A percentile compares a stretch with the other conserved stretches of the same genome.
Conservation (phyloP, 2,329 filamentous ascomycete genomes). For the Fusarium citri region DNA sequence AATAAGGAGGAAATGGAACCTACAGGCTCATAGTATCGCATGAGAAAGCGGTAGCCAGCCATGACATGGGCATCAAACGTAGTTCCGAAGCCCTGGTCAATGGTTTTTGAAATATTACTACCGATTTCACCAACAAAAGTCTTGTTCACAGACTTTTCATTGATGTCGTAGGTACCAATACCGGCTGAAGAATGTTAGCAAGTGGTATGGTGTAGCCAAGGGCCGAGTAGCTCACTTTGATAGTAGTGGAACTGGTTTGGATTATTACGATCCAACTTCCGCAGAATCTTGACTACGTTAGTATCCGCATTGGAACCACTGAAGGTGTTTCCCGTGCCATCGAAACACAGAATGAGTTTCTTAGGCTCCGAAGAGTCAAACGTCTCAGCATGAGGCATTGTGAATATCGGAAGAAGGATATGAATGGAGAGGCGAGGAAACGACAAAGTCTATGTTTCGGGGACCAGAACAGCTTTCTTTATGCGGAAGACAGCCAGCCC, state of each 20-base stretch:
- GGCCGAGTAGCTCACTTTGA: slow-evolving; percentile 51
- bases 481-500: slow-evolving; percentile 6
- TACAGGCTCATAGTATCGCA: slow-evolving; percentile 63
- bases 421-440: background rate
- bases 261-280: slow-evolving; percentile 58
- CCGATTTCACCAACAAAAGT: slow-evolving; percentile 49
- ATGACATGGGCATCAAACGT: slow-evolving; percentile 65
- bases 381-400: slow-evolving; percentile 34
- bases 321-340: slow-evolving; percentile 62
- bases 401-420: background rate
- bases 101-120: slow-evolving; percentile 53
- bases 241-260: slow-evolving; percentile 62
- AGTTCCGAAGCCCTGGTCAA: slow-evolving; percentile 58
- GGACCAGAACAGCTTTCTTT: slow-evolving; percentile 24
- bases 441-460: background rate
- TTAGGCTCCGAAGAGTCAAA: slow-evolving; percentile 43
- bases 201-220: no score
- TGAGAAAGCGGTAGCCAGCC: slow-evolving; percentile 65
- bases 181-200: slow-evolving; percentile 48
- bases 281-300: slow-evolving; percentile 64
- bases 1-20: background rate
- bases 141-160: slow-evolving; percentile 57
- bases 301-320: slow-evolving; percentile 61
- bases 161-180: slow-evolving; percentile 62
- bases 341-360: slow-evolving; percentile 62